Percentiles rank a stretch among this genome's conserved stretches.
phyloP scores from a whole-genome alignment of 2,329 filamentous ascomycete species.

The Cordyceps militaris region DNA sequence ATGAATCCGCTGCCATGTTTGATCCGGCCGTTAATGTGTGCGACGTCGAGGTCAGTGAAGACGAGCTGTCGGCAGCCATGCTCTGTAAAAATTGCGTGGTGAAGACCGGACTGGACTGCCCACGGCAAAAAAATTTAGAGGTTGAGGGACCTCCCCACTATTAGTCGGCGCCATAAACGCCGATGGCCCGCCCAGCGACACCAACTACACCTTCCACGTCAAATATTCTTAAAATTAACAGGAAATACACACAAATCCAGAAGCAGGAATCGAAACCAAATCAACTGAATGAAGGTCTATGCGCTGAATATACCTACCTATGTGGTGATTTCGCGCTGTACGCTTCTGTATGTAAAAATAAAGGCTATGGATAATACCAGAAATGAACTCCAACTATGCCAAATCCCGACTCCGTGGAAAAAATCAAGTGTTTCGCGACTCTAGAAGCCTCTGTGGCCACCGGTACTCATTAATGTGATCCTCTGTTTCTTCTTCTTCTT shows the following conservation, averaged over 20 bases:
- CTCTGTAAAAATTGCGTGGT: slow-evolving; percentile 14
- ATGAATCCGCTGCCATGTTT: slow-evolving; percentile 29
- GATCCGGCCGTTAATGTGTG: slow-evolving; percentile 53
- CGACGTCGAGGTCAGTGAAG: slow-evolving; percentile 57
- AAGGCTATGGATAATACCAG: neutral
- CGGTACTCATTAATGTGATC: slow-evolving; percentile 65
- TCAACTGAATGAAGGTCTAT: neutral
- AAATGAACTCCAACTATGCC: slow-evolving; percentile 11
- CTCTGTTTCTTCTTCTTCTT: slow-evolving; percentile 68
- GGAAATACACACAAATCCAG: too few species aligned
- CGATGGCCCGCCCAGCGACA: neutral
- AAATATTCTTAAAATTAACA: too few species aligned
- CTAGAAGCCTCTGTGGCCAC: slow-evolving; percentile 42
- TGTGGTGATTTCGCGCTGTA: neutral
- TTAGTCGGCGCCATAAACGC: slow-evolving; percentile 9
- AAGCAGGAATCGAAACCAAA: neutral
- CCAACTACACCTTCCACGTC: neutral
- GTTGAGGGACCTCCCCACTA: slow-evolving; percentile 9
- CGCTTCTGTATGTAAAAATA: neutral
- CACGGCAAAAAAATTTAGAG: slow-evolving; percentile 8
- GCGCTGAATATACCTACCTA: neutral
- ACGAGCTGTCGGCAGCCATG: slow-evolving; percentile 40
- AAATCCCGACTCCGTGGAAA: neutral
- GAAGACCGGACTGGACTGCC: neutral
- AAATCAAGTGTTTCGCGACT: neutral